These are phyloP conservation scores for Suhomyces pyralidae DNA, from an alignment of 805 yeast species.

Conservation along the genomic window DNA sequence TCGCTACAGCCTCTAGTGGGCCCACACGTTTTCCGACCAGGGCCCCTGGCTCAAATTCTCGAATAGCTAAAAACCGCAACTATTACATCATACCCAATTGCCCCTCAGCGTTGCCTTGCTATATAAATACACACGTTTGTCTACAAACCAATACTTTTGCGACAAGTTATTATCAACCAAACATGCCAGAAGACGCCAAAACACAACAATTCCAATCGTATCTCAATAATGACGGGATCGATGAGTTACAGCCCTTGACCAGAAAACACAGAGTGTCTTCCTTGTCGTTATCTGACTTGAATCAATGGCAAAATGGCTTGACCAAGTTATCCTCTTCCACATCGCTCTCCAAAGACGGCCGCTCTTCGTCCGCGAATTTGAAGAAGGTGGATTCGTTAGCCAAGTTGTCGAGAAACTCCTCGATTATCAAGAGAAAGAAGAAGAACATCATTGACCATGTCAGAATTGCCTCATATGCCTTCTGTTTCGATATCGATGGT, in stretches of 20 bases:
- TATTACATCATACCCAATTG: slow-evolving; percentile 1
- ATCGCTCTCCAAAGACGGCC: slow-evolving; percentile 29
- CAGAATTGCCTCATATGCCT: slow-evolving; percentile 78
- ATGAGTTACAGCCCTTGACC: slow-evolving; percentile 57
- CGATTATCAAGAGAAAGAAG: slow-evolving; percentile 46
- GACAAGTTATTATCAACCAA: background rate
- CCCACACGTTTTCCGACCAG: background rate
- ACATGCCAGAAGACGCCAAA: slow-evolving; percentile 7
- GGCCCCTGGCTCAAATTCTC: background rate
- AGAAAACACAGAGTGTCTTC: slow-evolving; percentile 65
- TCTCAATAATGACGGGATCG: slow-evolving; percentile 72
- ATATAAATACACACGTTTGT: slow-evolving; percentile 1
- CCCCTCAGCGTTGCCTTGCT: background rate
- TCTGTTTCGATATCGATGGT: slow-evolving; percentile 92
- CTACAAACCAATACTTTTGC: background rate
- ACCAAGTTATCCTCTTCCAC: slow-evolving; percentile 38
- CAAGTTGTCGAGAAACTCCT: slow-evolving; percentile 45
- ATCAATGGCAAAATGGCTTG: slow-evolving; percentile 57
- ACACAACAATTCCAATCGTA: slow-evolving; percentile 45
- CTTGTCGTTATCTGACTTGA: slow-evolving; percentile 60
- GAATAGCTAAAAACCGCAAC: slow-evolving; percentile 1
- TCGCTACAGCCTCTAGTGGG: background rate
- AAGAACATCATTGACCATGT: slow-evolving; percentile 60
- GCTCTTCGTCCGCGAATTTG: slow-evolving; percentile 32
- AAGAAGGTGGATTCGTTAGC: slow-evolving; percentile 44